phyloP scores from a whole-genome alignment of 345 rosid genomes.

The Cardiospermum halicacabum region DNA sequence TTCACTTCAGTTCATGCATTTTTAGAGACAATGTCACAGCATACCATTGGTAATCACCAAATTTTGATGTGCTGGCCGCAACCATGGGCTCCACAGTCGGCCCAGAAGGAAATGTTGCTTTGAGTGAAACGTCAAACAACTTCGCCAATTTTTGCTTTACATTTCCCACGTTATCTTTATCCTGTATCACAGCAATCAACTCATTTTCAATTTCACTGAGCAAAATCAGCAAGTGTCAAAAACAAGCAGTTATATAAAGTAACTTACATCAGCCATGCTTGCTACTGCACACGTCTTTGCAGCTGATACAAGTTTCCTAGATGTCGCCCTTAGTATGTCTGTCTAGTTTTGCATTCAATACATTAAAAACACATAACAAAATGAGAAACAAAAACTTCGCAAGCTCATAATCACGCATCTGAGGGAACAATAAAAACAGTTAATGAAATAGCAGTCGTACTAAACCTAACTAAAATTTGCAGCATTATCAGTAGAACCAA shows the following conservation, averaged over 20 bases:
- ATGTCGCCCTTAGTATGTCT: slow-evolving; percentile 48
- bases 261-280: slow-evolving; percentile 67
- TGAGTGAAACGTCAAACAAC: slow-evolving; percentile 58
- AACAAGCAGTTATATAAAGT: neutral
- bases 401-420: neutral
- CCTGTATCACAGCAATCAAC: slow-evolving; percentile 27
- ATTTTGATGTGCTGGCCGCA: slow-evolving; percentile 59
- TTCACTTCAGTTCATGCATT: neutral
- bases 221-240: neutral
- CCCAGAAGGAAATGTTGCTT: slow-evolving; percentile 53
- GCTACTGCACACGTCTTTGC: slow-evolving; percentile 29
- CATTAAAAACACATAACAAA: slow-evolving; percentile 18
- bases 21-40: neutral
- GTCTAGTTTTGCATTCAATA: slow-evolving; percentile 51
- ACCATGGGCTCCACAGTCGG: slow-evolving; percentile 60
- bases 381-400: neutral
- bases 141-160: slow-evolving; percentile 54
- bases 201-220: neutral
- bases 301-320: slow-evolving; percentile 37
- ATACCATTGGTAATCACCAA: slow-evolving; percentile 96
- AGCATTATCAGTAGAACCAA: neutral
- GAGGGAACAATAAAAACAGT: neutral
- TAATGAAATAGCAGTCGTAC: neutral
- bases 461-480: neutral
- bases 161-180: slow-evolving; percentile 52